Evolutionary conservation across 768 basidiomycete species (phyloP).

Genomic region (Tricholoma furcatifolium): DNA sequence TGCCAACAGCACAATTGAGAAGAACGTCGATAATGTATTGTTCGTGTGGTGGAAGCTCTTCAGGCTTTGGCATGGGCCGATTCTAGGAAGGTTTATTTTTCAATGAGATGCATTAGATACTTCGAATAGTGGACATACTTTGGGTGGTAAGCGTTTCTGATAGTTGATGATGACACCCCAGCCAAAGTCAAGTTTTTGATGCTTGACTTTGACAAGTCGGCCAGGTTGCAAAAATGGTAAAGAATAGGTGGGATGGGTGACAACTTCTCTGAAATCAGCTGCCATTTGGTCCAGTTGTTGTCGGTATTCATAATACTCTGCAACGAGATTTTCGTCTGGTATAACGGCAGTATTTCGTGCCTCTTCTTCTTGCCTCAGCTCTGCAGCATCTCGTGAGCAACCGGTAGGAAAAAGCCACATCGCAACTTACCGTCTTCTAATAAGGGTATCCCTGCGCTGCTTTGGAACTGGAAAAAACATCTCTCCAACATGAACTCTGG

Average conservation of each 20-base stretch:
- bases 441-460: conserved; percentile 82
- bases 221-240: conserved; percentile 92
- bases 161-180: conserved; percentile 96
- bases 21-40: conserved; percentile 94
- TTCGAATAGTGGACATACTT: conserved; percentile 42
- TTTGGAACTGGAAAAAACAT: conserved; percentile 99
- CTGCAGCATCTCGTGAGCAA: conserved; percentile 35
- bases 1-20: conserved; percentile 71
- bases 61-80: conserved; percentile 62
- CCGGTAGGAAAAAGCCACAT: conserved; percentile 1
- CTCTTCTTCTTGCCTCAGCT: conserved; percentile 73
- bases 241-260: conserved; percentile 95
- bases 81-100: conserved; percentile 39
- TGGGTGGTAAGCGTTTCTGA: conserved; percentile 82
- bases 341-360: conserved; percentile 63
- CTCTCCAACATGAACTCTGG: conserved; percentile 98
- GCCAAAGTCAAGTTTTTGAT: conserved; percentile 87
- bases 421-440: conserved; percentile 72
- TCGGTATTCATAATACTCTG: conserved; percentile 91
- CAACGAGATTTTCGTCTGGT: conserved; percentile 78
- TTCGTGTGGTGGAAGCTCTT: conserved; percentile 78
- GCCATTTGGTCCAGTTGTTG: conserved; percentile 89
- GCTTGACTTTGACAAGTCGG: conserved; percentile 87
- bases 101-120: background rate
- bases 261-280: conserved; percentile 85